phyloP scores from a whole-genome alignment of 495 filamentous ascomycete species.

The Penicillium bialowiezense region DNA sequence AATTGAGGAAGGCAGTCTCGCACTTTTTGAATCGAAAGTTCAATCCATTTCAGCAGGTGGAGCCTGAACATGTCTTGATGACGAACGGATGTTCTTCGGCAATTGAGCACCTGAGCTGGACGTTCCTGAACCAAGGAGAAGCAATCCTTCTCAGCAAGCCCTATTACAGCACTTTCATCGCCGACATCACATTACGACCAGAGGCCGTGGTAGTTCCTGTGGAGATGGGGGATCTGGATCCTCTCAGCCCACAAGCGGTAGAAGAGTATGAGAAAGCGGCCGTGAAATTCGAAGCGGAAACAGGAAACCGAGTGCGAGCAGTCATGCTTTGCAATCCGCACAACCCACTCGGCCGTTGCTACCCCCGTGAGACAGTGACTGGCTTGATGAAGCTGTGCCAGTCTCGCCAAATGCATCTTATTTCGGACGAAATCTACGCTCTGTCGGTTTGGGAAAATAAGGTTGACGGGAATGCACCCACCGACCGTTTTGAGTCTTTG shows the following conservation, averaged over 20 bases:
- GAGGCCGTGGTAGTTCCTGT: conserved; percentile 40
- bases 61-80: conserved; percentile 38
- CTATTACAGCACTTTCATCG: conserved; percentile 48
- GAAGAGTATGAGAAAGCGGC: conserved; percentile 39
- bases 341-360: conserved; percentile 59
- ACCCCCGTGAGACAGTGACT: conserved; percentile 43
- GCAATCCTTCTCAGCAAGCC: conserved; percentile 48
- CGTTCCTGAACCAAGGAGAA: conserved; percentile 44
- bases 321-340: conserved; percentile 59
- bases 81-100: conserved; percentile 47
- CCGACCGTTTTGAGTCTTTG: conserved; percentile 45
- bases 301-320: conserved; percentile 32
- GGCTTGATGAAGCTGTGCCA: conserved; percentile 51
- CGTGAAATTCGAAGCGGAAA: conserved; percentile 22
- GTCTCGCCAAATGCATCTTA: conserved; percentile 53
- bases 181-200: conserved; percentile 21
- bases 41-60: conserved; percentile 31
- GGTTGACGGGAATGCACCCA: conserved; percentile 18
- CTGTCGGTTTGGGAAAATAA: conserved; percentile 49
- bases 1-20: conserved; percentile 39
- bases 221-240: conserved; percentile 41
- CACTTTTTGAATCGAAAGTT: conserved; percentile 43
- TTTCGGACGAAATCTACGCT: conserved; percentile 64
- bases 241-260: conserved; percentile 39
- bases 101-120: conserved; percentile 43